phyloP scores from a whole-genome alignment of 352 stramenopile species.

The Pythium aquatile region DNA sequence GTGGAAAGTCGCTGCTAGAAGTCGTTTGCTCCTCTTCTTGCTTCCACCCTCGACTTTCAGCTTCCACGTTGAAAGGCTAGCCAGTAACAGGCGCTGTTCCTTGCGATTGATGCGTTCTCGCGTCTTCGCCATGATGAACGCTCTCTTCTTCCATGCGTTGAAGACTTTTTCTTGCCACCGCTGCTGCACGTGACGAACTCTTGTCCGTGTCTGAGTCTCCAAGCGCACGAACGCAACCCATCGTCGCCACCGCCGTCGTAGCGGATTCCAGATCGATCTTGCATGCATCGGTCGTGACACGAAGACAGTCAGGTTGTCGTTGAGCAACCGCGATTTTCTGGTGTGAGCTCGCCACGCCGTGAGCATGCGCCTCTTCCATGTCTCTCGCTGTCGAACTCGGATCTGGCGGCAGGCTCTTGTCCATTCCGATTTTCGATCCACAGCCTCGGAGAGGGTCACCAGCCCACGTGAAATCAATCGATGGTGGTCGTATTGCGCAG shows the following conservation, averaged over 20 bases:
- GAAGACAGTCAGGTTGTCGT: not conserved
- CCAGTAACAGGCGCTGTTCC: not conserved
- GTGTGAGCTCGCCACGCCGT: constrained; percentile 1
- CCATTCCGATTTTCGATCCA: constrained; percentile 2
- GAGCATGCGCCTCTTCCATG: constrained; percentile 7
- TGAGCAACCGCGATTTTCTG: not conserved
- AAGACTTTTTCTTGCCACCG: not conserved
- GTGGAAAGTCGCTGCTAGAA: not conserved
- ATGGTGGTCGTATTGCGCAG: not conserved
- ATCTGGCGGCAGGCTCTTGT: constrained; percentile 3
- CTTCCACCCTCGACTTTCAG: not conserved
- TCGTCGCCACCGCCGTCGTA: constrained; percentile 7
- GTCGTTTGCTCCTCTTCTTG: not conserved
- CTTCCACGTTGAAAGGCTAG: not conserved
- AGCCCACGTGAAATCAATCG: constrained; percentile 4
- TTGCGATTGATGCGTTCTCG: not conserved
- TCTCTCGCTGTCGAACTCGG: constrained; percentile 4
- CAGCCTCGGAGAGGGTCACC: constrained; percentile 1
- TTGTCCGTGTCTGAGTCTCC: not conserved
- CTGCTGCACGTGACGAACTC: not conserved
- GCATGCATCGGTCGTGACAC: not conserved
- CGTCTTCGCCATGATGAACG: not conserved
- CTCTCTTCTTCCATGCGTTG: constrained; percentile 2
- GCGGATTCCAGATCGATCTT: constrained; percentile 19
- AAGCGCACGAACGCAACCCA: constrained; percentile 16